Conservation (phyloP, 2,329 filamentous ascomycete species). For the Beauveria sp. region DNA sequence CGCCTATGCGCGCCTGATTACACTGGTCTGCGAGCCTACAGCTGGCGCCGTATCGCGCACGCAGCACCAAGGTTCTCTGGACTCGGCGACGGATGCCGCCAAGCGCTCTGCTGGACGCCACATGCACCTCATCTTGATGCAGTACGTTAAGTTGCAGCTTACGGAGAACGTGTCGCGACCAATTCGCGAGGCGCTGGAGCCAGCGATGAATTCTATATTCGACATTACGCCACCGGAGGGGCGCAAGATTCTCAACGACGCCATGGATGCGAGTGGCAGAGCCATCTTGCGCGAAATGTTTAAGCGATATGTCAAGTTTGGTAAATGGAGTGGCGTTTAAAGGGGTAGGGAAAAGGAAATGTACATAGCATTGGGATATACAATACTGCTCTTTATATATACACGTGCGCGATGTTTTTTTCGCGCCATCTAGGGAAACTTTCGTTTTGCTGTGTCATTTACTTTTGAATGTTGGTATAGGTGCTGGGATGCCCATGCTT, state of each 20-base stretch:
- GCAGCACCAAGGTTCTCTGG: conserved; percentile 38
- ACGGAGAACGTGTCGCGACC: conserved; percentile 43
- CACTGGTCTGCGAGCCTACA: conserved; percentile 52
- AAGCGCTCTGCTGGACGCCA: conserved; percentile 54
- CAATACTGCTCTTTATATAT: conserved; percentile 5
- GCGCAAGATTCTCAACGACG: conserved; percentile 50
- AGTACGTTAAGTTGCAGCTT: conserved; percentile 55
- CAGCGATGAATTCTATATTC: conserved; percentile 51
- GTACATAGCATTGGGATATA: conserved; percentile 10
- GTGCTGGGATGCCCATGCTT: conserved; percentile 51
- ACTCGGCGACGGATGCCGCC: conserved; percentile 53
- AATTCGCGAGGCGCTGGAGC: conserved; percentile 48
- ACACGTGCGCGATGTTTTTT: neutral
- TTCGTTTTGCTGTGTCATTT: conserved; percentile 16
- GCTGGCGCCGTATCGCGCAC: conserved; percentile 45
- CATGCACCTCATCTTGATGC: conserved; percentile 53
- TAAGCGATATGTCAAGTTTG: conserved; percentile 53
- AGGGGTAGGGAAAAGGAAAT: conserved; percentile 9
- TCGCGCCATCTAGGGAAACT: neutral
- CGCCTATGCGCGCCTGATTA: conserved; percentile 47
- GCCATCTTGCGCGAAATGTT: conserved; percentile 53
- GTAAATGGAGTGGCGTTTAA: conserved; percentile 55
- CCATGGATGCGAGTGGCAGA: conserved; percentile 50
- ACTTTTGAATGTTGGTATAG: conserved; percentile 26
- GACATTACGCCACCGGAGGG: conserved; percentile 49